phyloP scores from a whole-genome alignment of 306 rosid species.

The Betula pendula region DNA sequence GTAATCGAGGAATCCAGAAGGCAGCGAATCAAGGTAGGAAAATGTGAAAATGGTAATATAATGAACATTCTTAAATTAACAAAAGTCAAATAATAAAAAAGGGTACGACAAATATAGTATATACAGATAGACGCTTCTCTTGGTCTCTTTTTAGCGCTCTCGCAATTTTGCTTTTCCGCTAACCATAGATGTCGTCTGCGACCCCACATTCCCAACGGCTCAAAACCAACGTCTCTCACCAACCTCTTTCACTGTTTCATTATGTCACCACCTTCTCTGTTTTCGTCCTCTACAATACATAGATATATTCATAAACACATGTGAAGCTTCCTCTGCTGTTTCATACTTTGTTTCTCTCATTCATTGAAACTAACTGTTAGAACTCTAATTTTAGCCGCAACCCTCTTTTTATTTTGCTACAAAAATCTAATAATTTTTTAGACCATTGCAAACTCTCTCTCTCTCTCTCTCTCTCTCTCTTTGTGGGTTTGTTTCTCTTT shows the following conservation, averaged over 20 bases:
- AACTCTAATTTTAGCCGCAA: neutral
- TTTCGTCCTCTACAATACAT: constrained; percentile 8
- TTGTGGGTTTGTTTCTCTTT: neutral
- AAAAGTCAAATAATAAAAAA: neutral
- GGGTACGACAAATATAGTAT: neutral
- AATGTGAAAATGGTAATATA: neutral
- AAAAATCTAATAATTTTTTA: neutral
- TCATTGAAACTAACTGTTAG: no score
- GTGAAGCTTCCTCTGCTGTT: neutral
- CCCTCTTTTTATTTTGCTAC: neutral
- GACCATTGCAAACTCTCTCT: neutral
- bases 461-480: constrained; percentile 3
- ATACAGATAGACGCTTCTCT: neutral
- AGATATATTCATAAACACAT: neutral
- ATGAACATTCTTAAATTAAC: neutral
- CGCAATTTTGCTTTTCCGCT: constrained; percentile 5
- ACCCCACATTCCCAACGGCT: constrained; percentile 40
- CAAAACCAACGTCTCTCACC: constrained; percentile 36
- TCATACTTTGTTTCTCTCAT: neutral
- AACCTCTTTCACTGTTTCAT: constrained; percentile 30
- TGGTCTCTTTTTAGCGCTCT: neutral
- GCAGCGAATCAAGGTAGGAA: neutral
- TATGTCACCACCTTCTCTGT: constrained; percentile 9
- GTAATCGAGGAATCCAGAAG: no score
- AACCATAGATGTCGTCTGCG: constrained; percentile 5